Evolutionary conservation across 345 rosid genomes (phyloP).

Genomic region (Nephelium lappaceum): DNA sequence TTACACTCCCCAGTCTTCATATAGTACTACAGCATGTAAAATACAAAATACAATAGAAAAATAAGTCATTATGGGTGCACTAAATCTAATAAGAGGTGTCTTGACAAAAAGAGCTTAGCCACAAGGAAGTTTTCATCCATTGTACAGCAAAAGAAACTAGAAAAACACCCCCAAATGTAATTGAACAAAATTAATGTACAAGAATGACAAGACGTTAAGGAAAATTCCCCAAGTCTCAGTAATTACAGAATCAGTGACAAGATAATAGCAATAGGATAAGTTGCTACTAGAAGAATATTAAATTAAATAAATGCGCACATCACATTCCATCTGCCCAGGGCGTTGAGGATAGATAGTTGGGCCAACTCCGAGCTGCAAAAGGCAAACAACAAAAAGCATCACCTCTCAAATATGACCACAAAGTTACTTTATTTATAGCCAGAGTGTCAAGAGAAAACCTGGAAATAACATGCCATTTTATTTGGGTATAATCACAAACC

Average conservation of each 20-base stretch:
- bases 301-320: conserved; percentile 49
- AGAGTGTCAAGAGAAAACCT: background rate
- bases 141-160: background rate
- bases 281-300: conserved; percentile 5
- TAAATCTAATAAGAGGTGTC: conserved; percentile 4
- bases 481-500: background rate
- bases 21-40: conserved; percentile 53
- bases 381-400: conserved; percentile 30
- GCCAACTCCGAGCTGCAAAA: conserved; percentile 61
- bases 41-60: background rate
- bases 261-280: background rate
- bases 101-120: background rate
- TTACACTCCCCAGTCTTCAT: conserved; percentile 96
- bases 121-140: background rate
- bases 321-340: conserved; percentile 91
- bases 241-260: background rate
- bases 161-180: background rate
- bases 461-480: background rate
- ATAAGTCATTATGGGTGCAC: background rate
- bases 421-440: background rate
- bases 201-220: background rate
- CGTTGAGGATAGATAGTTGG: conserved; percentile 74
- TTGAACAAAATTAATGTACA: background rate
- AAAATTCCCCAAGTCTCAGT: background rate
- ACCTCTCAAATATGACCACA: conserved; percentile 26